Base-by-base conservation (phyloP, 495 filamentous ascomycete genomes). In the Aspergillus indologenus region DNA sequence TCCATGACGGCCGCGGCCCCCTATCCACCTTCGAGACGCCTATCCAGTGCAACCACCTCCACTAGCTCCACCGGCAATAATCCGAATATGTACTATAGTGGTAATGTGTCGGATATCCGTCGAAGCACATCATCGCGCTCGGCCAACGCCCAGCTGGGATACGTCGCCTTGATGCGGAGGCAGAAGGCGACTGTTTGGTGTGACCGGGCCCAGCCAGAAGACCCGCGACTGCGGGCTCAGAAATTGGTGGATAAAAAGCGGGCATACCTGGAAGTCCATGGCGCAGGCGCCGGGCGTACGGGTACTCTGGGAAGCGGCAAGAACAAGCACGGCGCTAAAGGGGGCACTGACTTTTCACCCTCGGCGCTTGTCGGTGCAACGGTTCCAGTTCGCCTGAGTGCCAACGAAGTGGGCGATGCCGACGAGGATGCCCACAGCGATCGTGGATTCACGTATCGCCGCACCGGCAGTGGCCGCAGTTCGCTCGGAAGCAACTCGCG, bases 181-280 rank as follows among this genome's bases (percentile, higher is more conserved):
- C 94, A 99, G 68, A 99, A 98, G 68, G 94, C 91, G 26, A 99
- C 94, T 0, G 94, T 99, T 8, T 99, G 94, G 94, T 97, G 93
- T 73, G 95, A 98, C 63, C 91, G 92, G 54, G 83, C 92, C 15
- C 94, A 99, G 65, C 84, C 88, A 52, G 91, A 98, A 73, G 95
- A 99, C 73, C 90, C 95, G 11, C 81, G 91, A 21, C 69, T 96
- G 55, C 71, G 87, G 6, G 91, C 90, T 22, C 84, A 89, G 64
- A 90, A 95, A 65, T 81, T 87, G 57, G 85, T 84, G 2, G 95
- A 92, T 53, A 96, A 93, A 75, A 82, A 87, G 73, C 77, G 91
- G 51, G 95, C 95, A 2, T 85, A 86, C 46, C 83, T 86, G 59
- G 93, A 98, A 73, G 84, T 98, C 22, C 80, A 85, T 58, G 86